Percentiles rank a stretch among this genome's conserved stretches.
These are phyloP conservation scores for Chlamydomonas sphaeroides DNA, from an alignment of 139 green algal genomes.

Conservation along the genomic window DNA sequence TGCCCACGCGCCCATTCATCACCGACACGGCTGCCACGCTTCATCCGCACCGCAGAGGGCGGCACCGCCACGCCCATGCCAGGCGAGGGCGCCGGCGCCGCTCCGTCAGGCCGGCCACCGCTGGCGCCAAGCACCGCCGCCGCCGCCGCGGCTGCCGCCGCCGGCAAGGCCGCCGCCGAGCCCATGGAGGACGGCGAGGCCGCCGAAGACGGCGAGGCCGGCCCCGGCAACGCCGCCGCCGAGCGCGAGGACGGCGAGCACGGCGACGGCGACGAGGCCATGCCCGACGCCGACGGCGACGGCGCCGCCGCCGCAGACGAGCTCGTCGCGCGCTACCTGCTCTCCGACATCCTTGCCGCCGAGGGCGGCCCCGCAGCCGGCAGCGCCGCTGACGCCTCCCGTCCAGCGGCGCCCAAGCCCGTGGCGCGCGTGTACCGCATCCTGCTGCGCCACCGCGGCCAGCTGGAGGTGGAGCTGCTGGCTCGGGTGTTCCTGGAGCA, in stretches of 20 bases:
- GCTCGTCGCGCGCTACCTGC: constrained; percentile 25
- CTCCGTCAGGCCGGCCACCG: too few species aligned
- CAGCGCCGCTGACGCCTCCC: too few species aligned
- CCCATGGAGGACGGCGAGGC: constrained; percentile 25
- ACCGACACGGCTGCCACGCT: too few species aligned
- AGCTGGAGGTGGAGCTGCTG: constrained; percentile 38
- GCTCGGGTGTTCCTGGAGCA: constrained; percentile 48
- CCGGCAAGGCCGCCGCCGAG: background rate
- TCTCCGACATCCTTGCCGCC: constrained; percentile 10
- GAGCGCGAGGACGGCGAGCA: constrained; percentile 3
- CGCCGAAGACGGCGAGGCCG: constrained; percentile 28
- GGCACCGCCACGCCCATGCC: too few species aligned
- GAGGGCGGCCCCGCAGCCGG: background rate
- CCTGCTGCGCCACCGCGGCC: background rate
- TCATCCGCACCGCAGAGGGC: too few species aligned
- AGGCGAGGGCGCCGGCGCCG: too few species aligned
- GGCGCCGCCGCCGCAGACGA: background rate
- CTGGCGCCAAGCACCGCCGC: background rate
- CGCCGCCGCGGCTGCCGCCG: background rate
- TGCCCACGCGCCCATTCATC: too few species aligned
- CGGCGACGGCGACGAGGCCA: background rate
- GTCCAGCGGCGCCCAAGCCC: constrained; percentile 15
- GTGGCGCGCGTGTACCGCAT: constrained; percentile 40
- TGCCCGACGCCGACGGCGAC: background rate
- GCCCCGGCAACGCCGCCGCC: background rate